These are phyloP conservation scores for Pinus taeda DNA, from an alignment of 75 land plant species.

Conservation along the genomic window DNA sequence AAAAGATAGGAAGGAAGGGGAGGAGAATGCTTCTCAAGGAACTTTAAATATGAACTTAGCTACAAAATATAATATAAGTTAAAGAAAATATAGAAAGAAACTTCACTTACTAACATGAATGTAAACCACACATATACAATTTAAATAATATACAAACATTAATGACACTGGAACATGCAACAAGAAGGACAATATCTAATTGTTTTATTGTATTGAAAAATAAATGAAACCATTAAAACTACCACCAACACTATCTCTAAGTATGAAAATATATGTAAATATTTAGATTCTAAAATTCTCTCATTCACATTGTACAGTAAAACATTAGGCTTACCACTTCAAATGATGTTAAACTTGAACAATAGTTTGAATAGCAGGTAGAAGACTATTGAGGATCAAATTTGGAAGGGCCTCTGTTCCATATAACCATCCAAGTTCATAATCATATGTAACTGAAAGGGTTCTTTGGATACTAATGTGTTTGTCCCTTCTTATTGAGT, in stretches of 20 bases:
- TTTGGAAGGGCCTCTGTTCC: constrained; percentile 13
- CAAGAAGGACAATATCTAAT: neutral
- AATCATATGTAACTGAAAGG: neutral
- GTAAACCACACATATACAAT: neutral
- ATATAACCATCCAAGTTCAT: constrained; percentile 22
- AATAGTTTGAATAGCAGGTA: constrained; percentile 25
- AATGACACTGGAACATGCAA: neutral
- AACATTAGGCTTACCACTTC: constrained; percentile 16
- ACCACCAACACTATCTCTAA: neutral
- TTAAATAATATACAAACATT: neutral
- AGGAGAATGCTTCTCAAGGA: constrained; percentile 26
- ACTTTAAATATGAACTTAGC: constrained; percentile 24
- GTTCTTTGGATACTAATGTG: neutral
- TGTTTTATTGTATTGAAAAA: neutral
- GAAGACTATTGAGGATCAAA: constrained; percentile 10
- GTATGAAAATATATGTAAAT: neutral
- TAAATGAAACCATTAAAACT: neutral
- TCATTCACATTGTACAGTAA: neutral
- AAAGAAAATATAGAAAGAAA: neutral
- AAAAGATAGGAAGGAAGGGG: constrained; percentile 21
- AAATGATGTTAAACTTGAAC: constrained; percentile 26
- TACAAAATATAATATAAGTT: constrained; percentile 3
- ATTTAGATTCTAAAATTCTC: neutral
- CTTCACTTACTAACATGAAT: neutral
- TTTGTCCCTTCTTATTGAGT: neutral